phyloP scores from a whole-genome alignment of 495 filamentous ascomycete species.

The Bacidia gigantensis region DNA sequence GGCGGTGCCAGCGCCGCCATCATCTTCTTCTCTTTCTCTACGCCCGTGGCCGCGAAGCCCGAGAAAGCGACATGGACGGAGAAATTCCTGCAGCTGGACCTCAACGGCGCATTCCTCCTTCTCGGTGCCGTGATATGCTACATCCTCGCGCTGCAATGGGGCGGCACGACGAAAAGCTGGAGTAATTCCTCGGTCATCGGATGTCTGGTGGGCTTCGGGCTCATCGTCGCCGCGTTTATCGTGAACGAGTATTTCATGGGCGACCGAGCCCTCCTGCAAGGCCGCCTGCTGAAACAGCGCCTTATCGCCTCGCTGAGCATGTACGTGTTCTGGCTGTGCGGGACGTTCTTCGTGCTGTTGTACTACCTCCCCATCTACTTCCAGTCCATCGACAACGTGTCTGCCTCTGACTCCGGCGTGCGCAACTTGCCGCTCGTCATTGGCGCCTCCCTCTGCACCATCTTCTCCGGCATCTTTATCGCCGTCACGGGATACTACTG shows the following conservation, averaged over 20 bases:
- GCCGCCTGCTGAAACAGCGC: conserved; percentile 15
- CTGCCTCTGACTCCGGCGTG: conserved; percentile 41
- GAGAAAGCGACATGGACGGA: conserved; percentile 20
- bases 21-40: conserved; percentile 30
- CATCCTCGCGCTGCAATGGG: conserved; percentile 31
- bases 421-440: conserved; percentile 53
- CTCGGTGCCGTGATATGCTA: conserved; percentile 23
- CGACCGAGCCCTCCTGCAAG: conserved; percentile 20
- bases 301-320: conserved; percentile 15
- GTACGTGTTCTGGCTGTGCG: conserved; percentile 23
- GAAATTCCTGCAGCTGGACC: conserved; percentile 27
- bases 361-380: conserved; percentile 56
- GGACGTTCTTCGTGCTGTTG: conserved; percentile 33
- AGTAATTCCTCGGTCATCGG: conserved; percentile 21
- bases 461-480: conserved; percentile 36
- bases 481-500: conserved; percentile 47
- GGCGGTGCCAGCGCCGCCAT: conserved; percentile 27
- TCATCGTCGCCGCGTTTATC: conserved; percentile 19
- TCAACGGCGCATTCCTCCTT: conserved; percentile 18
- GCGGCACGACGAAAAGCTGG: conserved; percentile 26
- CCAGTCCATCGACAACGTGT: conserved; percentile 34
- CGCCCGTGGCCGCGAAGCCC: conserved; percentile 21
- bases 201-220: conserved; percentile 23
- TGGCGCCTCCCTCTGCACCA: conserved; percentile 18
- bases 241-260: conserved; percentile 17